A percentile compares a stretch with the other conserved stretches of the same genome.
phyloP scores from a whole-genome alignment of 768 basidiomycete genomes.

The Termitomyces sp. region DNA sequence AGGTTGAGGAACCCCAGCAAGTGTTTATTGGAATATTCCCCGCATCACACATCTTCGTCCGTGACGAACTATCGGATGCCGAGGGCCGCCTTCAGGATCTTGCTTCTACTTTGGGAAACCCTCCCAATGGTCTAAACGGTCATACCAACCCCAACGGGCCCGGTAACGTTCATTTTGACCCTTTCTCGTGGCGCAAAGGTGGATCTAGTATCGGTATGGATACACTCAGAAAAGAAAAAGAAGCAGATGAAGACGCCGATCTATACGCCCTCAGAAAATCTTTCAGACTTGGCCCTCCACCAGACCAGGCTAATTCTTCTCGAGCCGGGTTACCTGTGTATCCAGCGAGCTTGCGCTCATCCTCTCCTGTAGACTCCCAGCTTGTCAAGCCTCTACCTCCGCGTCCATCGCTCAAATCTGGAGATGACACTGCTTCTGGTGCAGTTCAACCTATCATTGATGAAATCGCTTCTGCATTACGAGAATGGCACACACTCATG shows the following conservation, averaged over 20 bases:
- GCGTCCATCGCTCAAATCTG: constrained; percentile 90
- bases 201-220: constrained; percentile 49
- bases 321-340: constrained; percentile 73
- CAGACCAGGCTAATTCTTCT: constrained; percentile 71
- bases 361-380: constrained; percentile 62
- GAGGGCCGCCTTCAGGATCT: constrained; percentile 82
- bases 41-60: constrained; percentile 80
- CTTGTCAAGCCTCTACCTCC: constrained; percentile 76
- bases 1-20: constrained; percentile 75
- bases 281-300: constrained; percentile 69
- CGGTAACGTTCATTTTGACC: constrained; percentile 41
- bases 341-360: constrained; percentile 71
- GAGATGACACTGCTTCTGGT: constrained; percentile 89
- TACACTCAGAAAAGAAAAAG: constrained; percentile 56
- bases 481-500: constrained; percentile 94
- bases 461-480: constrained; percentile 93
- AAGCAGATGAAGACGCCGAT: constrained; percentile 59
- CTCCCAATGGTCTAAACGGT: constrained; percentile 26
- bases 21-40: constrained; percentile 96
- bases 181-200: constrained; percentile 44
- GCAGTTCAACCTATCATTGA: constrained; percentile 87
- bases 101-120: constrained; percentile 46
- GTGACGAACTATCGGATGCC: constrained; percentile 84
- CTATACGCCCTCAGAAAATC: constrained; percentile 46
- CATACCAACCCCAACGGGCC: constrained; percentile 26